These are phyloP conservation scores for Orbilia ellipsospora DNA, from an alignment of 2,329 filamentous ascomycete genomes.

Conservation along the genomic window DNA sequence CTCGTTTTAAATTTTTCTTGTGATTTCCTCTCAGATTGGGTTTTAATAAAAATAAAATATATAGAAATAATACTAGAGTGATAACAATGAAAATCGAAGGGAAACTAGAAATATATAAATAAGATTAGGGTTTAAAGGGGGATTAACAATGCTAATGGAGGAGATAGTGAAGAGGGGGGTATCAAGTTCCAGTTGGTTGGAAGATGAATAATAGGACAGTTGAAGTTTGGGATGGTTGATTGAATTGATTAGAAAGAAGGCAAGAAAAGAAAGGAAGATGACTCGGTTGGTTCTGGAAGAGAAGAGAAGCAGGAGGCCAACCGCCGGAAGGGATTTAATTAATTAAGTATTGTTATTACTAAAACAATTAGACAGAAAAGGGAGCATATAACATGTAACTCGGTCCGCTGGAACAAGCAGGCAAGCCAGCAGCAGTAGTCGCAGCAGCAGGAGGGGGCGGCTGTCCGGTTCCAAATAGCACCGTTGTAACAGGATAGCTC, in stretches of 20 bases:
- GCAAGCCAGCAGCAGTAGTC: constrained; percentile 4
- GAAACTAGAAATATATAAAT: background rate
- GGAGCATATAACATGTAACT: too few relatives aligned
- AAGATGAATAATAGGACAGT: background rate
- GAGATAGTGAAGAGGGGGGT: too few relatives aligned
- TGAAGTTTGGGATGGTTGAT: background rate
- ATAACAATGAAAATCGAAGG: constrained; percentile 17
- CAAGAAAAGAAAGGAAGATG: constrained; percentile 4
- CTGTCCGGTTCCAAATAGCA: constrained; percentile 8
- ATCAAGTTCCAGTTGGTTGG: too few relatives aligned
- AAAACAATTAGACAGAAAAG: too few relatives aligned
- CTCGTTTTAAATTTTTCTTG: background rate
- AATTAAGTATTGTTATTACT: too few relatives aligned
- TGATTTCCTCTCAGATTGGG: background rate
- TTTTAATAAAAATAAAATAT: background rate
- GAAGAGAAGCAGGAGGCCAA: constrained; percentile 3
- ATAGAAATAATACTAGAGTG: constrained; percentile 7
- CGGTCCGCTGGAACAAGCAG: too few relatives aligned
- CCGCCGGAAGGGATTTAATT: background rate
- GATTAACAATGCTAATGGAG: too few relatives aligned
- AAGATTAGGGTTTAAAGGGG: too few relatives aligned
- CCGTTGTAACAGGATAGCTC: background rate
- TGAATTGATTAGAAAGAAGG: constrained; percentile 2
- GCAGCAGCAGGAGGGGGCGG: background rate
- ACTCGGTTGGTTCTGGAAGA: constrained; percentile 23